Evolutionary conservation across 2,329 filamentous ascomycete species (phyloP).

Genomic region (Cladophialophora exuberans): DNA sequence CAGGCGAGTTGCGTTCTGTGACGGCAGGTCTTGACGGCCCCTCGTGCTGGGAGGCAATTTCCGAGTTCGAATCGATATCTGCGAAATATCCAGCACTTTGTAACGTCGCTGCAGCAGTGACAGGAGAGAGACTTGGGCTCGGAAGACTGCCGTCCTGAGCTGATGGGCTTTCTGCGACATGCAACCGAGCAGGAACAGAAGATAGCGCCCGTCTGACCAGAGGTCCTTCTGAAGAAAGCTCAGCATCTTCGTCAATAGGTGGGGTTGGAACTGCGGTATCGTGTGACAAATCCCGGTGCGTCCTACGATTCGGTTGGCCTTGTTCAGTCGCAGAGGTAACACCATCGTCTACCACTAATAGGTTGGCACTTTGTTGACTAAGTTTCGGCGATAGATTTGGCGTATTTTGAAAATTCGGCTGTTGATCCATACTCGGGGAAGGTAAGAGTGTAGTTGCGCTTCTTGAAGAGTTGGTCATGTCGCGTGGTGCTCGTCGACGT

Average conservation of each 20-base stretch:
- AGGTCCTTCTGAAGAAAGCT: slow-evolving; percentile 43
- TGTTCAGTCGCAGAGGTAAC: slow-evolving; percentile 1
- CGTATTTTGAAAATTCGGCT: slow-evolving; percentile 14
- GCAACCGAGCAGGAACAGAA: slow-evolving; percentile 42
- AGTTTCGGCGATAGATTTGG: slow-evolving; percentile 14
- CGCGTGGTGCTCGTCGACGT: slow-evolving; percentile 11
- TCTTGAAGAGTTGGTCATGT: slow-evolving; percentile 4
- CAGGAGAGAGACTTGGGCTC: slow-evolving; percentile 89
- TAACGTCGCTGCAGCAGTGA: slow-evolving; percentile 74
- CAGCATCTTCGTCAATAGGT: slow-evolving; percentile 32
- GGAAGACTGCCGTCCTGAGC: slow-evolving; percentile 90
- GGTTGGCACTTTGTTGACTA: slow-evolving; percentile 8
- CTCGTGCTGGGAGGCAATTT: slow-evolving; percentile 40
- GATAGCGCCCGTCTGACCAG: slow-evolving; percentile 35
- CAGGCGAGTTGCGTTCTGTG: slow-evolving; percentile 18
- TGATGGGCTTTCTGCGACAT: slow-evolving; percentile 66
- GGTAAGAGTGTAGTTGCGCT: slow-evolving; percentile 21
- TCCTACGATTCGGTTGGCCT: slow-evolving; percentile 16
- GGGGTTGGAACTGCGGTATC: slow-evolving; percentile 34
- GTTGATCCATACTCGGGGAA: slow-evolving; percentile 28
- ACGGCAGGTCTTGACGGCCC: slow-evolving; percentile 6
- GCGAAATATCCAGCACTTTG: slow-evolving; percentile 47
- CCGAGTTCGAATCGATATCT: slow-evolving; percentile 49
- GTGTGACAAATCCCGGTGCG: slow-evolving; percentile 24
- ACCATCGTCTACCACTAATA: slow-evolving; percentile 7